phyloP scores from a whole-genome alignment of 768 basidiomycete genomes.

The Asterophora lycoperdoides region DNA sequence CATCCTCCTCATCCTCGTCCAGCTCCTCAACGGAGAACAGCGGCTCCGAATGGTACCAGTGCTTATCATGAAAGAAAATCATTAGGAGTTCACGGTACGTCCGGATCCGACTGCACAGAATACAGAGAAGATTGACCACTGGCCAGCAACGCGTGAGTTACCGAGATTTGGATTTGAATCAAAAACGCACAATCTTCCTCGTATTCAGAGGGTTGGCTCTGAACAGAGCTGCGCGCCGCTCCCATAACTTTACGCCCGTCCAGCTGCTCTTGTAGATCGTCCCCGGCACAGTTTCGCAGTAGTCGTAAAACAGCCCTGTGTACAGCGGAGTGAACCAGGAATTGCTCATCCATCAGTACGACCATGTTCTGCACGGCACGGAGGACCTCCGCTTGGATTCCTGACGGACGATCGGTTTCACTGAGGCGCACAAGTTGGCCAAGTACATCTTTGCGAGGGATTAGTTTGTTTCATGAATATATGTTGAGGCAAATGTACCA shows the following conservation, averaged over 20 bases:
- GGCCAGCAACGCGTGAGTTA: slow-evolving; percentile 11
- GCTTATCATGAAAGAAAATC: slow-evolving; percentile 96
- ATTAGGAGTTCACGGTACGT: slow-evolving; percentile 86
- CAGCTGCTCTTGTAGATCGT: slow-evolving; percentile 83
- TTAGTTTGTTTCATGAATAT: slow-evolving; percentile 49
- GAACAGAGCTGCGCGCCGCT: slow-evolving; percentile 68
- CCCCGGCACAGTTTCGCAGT: slow-evolving; percentile 85
- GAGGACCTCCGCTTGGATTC: slow-evolving; percentile 89
- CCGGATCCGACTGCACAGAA: slow-evolving; percentile 87
- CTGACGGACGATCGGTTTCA: slow-evolving; percentile 78
- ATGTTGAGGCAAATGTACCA: slow-evolving; percentile 82
- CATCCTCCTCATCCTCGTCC: slow-evolving; percentile 62
- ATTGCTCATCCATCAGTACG: slow-evolving; percentile 86
- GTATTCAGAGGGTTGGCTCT: slow-evolving; percentile 79
- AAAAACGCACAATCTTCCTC: slow-evolving; percentile 76
- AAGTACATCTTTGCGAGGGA: slow-evolving; percentile 59
- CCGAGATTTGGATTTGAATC: not conserved
- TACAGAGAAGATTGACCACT: slow-evolving; percentile 93
- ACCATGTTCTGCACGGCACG: slow-evolving; percentile 88
- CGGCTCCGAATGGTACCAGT: slow-evolving; percentile 77
- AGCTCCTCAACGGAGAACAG: slow-evolving; percentile 74
- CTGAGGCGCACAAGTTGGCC: slow-evolving; percentile 82
- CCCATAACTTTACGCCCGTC: slow-evolving; percentile 82
- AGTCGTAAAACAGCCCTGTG: slow-evolving; percentile 85
- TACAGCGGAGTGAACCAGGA: slow-evolving; percentile 86